Base-by-base conservation (phyloP, 306 rosid species). In the apple (Malus domestica) region DNA sequence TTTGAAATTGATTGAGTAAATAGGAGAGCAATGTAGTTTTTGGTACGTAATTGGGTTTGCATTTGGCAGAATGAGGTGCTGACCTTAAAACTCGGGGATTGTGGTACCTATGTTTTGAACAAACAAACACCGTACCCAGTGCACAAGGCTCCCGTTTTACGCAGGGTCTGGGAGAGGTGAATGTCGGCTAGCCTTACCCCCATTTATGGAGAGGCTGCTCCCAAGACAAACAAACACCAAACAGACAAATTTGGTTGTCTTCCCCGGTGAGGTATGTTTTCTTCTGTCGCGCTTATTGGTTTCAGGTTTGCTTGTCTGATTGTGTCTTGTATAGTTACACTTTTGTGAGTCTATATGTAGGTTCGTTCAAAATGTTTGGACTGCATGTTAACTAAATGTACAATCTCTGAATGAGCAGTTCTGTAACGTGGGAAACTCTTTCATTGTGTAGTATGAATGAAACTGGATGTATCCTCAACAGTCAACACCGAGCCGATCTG, bases 41-140 rank as follows among this genome's bases (percentile, higher is more conserved):
- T 66, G 76, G 40, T 77, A 30, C 81, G 51, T 61, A 46, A 27
- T 18, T 61, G 78, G 13, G 70, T 76, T 3, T 81, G 55, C 44
- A n/a, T 83, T 65, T 75, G 30, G 79, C 88, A 90, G 97, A 90
- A 90, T 82, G 97, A 90, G 76, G 97, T 93, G 66, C 83, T 93
- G 81, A 93, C 91, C 14, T 15, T 93, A 63, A 93, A 88, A 83
- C 89, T 93, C 19, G 98, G 96, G 27, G 86, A 89, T 58, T 72
- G 81, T 60, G 95, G 95, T 54, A 93, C 93, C 51, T 90, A 88
- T 64, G 98, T 93, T 19, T 80, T 90, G 91, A 89, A 93, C 83
- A 93, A 93, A 78, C 98, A 93, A 80, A 89, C 95, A 30, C 98
- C 96, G n/a, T n/a, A n/a, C n/a, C n/a, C n/a, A n/a, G n/a, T n/a